phyloP scores from a whole-genome alignment of 495 filamentous ascomycete genomes.

The Thozetella sp. region DNA sequence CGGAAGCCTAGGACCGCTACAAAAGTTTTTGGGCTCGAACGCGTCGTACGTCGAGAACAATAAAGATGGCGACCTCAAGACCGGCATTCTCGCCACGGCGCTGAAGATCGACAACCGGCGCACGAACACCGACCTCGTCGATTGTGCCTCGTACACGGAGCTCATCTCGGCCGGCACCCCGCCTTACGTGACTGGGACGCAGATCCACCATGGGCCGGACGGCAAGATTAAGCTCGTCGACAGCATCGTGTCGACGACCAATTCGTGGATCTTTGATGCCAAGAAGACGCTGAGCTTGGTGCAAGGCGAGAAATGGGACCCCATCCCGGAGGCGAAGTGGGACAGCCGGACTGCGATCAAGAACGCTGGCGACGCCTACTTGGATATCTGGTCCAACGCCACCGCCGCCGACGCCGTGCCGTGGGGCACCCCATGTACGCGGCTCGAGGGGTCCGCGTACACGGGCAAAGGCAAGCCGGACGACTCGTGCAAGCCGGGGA shows the following conservation, averaged over 20 bases:
- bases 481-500: constrained; percentile 38
- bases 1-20: constrained; percentile 21
- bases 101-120: constrained; percentile 29
- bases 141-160: constrained; percentile 38
- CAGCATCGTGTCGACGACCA: constrained; percentile 34
- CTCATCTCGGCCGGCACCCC: constrained; percentile 29
- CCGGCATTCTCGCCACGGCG: constrained; percentile 24
- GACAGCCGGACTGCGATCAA: constrained; percentile 27
- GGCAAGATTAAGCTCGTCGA: constrained; percentile 33
- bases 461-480: constrained; percentile 31
- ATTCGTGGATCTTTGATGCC: constrained; percentile 43
- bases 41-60: constrained; percentile 27
- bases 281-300: constrained; percentile 35
- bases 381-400: constrained; percentile 39
- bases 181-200: constrained; percentile 43
- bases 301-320: constrained; percentile 33
- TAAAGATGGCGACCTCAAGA: constrained; percentile 22
- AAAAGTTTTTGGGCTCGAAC: constrained; percentile 8
- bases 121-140: constrained; percentile 26
- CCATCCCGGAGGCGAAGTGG: constrained; percentile 28
- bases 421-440: constrained; percentile 39
- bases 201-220: constrained; percentile 31
- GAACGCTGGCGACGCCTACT: constrained; percentile 38
- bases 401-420: constrained; percentile 32
- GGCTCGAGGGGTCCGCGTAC: constrained; percentile 39